Percentiles rank a stretch among this genome's conserved stretches.
phyloP scores from a whole-genome alignment of 2,329 filamentous ascomycete species.

The Fusarium nurragi region DNA sequence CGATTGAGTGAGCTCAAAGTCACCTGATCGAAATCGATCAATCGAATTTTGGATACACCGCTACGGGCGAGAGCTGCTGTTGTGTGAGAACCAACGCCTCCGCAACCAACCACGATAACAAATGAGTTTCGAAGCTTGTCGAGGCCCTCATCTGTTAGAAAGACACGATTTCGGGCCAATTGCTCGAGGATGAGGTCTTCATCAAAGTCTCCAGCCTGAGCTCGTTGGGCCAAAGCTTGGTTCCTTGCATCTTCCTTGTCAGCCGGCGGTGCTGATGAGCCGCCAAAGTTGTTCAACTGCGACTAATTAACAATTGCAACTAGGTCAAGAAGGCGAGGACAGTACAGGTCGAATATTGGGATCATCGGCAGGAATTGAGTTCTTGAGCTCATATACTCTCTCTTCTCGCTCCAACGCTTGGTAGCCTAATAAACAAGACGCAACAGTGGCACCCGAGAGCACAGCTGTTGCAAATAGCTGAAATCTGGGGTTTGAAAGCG shows the following conservation, averaged over 20 bases:
- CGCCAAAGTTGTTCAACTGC: slow-evolving; percentile 70
- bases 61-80: slow-evolving; percentile 86
- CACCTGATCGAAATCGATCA: slow-evolving; percentile 98
- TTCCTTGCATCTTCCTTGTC: slow-evolving; percentile 71
- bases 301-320: slow-evolving; percentile 22
- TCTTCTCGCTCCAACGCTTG: slow-evolving; percentile 67
- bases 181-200: slow-evolving; percentile 92
- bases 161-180: slow-evolving; percentile 90
- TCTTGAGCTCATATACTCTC: slow-evolving; percentile 66
- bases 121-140: slow-evolving; percentile 82
- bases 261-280: slow-evolving; percentile 55
- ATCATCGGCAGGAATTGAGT: slow-evolving; percentile 61
- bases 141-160: slow-evolving; percentile 84
- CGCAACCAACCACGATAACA: slow-evolving; percentile 89
- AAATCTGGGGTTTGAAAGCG: slow-evolving; percentile 57
- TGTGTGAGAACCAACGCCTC: slow-evolving; percentile 94
- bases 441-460: slow-evolving; percentile 68
- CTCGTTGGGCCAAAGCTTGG: slow-evolving; percentile 65
- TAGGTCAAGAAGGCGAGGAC: background rate
- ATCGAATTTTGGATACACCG: slow-evolving; percentile 84
- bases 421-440: slow-evolving; percentile 68
- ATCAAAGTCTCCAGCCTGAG: slow-evolving; percentile 71
- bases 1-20: slow-evolving; percentile 92
- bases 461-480: slow-evolving; percentile 79
- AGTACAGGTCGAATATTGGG: slow-evolving; percentile 37